Percentiles rank a stretch among this genome's conserved stretches.
phyloP scores from a whole-genome alignment of 1,139 yeast species.

The Saccharomyces hybrid region DNA sequence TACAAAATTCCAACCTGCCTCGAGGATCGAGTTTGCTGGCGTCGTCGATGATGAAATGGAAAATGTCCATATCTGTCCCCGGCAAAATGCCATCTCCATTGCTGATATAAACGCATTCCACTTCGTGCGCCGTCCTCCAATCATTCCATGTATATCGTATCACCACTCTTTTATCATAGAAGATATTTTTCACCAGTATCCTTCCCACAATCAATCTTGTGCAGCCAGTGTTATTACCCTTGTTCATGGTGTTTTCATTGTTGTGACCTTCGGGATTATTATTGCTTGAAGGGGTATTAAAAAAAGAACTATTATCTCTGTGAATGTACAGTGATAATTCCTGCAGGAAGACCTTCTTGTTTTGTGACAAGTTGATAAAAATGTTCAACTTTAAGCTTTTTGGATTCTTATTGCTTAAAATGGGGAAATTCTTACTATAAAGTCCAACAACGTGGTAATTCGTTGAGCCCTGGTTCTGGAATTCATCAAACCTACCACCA shows the following conservation, averaged over 20 bases:
- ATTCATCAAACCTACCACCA: not conserved
- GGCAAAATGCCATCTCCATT: constrained; percentile 27
- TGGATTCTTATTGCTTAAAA: constrained; percentile 27
- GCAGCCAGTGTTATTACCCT: not conserved
- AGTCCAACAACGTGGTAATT: constrained; percentile 19
- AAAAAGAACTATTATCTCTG: constrained; percentile 4
- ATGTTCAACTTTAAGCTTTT: constrained; percentile 26
- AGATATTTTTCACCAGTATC: constrained; percentile 28
- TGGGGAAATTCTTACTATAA: constrained; percentile 27
- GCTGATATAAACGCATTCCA: constrained; percentile 28
- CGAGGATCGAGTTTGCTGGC: constrained; percentile 8
- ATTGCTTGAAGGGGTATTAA: not conserved
- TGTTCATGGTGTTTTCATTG: not conserved
- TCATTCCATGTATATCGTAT: constrained; percentile 27
- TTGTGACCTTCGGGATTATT: not conserved
- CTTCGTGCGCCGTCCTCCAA: constrained; percentile 27
- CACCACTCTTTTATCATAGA: constrained; percentile 26
- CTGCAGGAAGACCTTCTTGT: constrained; percentile 24
- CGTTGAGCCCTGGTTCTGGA: constrained; percentile 1
- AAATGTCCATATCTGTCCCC: constrained; percentile 28
- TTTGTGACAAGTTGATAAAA: constrained; percentile 24
- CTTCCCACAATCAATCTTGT: constrained; percentile 20
- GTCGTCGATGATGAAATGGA: constrained; percentile 28
- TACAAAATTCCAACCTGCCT: constrained; percentile 25
- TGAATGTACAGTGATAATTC: constrained; percentile 25